Evolutionary conservation across 345 rosid genomes (phyloP), one percentile per base, ranked within the genome.

Genomic region (Citrus australasica): DNA sequence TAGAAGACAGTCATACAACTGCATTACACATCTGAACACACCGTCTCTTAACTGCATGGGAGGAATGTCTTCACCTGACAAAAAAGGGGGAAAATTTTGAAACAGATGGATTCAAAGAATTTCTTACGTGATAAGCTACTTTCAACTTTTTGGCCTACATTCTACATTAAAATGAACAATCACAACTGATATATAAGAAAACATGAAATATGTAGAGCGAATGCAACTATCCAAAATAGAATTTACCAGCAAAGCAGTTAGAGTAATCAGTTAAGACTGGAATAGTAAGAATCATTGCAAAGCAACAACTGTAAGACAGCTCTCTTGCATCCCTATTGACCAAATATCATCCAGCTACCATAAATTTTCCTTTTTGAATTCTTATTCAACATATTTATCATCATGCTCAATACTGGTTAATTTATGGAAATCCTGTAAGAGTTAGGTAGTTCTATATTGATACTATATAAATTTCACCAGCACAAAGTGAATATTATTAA

Each of bases 31-130:
- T 86, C 95, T 92, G 82, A 94, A 94, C 17, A 96, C 99, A 74
- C 97, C 91, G 82, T 96, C 99, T 86, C 92, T 91, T 85, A 96
- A 89, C 82, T 92, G 98, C 98, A 92, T 90, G 25, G 97, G 99
- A 33, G 98, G 99, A 79, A 92, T 90, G 86, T 96, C 99, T 89
- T 96, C 99, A 74, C 94, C 99, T 96, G 70, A 82, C 17, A 79
- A 40, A 79, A 40, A 74, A 67, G 46, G 35, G 48, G 46, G 24
- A 17, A n/a, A 74, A 51, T 68, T 35, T 24, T 5, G 14, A 46
- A 56, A 28, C 55, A 70, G 27, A 60, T 40, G 11, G 35, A 38
- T 24, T 59, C 17, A 74, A 74, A 59, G 21, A 16, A 30, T 51
- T 19, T 51, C 25, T 24, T 16, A 61, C 16, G 19, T 38, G 6